Conservation (phyloP, 495 filamentous ascomycete genomes). For the Clohesyomyces aquaticus region DNA sequence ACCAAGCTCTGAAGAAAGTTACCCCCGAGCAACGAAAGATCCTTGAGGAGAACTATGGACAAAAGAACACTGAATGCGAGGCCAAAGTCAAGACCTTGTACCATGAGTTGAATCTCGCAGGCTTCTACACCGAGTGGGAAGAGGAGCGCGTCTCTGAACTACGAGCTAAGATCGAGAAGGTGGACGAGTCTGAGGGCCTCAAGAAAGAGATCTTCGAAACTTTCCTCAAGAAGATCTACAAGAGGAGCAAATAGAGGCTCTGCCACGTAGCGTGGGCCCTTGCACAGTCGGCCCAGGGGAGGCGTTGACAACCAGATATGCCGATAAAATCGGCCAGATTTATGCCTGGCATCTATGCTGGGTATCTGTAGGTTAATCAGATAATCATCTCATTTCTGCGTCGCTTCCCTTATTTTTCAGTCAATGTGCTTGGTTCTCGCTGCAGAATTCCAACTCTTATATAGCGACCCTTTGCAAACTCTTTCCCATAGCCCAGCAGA, state of each 20-base stretch:
- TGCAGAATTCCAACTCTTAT: no score
- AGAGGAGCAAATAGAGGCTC: slow-evolving; percentile 75
- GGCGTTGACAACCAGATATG: no score
- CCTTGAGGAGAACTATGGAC: slow-evolving; percentile 84
- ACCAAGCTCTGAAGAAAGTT: slow-evolving; percentile 81
- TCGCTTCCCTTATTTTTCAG: no score
- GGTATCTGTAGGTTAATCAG: no score
- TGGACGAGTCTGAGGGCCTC: slow-evolving; percentile 84
- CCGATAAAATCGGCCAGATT: no score
- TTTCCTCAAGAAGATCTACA: slow-evolving; percentile 96
- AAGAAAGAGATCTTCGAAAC: slow-evolving; percentile 88
- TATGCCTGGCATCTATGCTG: no score
- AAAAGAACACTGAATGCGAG: slow-evolving; percentile 80
- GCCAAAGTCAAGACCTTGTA: slow-evolving; percentile 84
- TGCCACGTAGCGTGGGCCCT: neutral
- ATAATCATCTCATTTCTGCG: no score
- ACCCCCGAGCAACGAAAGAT: slow-evolving; percentile 79
- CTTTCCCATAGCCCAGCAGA: no score
- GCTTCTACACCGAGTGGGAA: slow-evolving; percentile 84
- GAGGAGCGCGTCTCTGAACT: slow-evolving; percentile 78
- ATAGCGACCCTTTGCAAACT: no score
- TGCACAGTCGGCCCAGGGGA: no score
- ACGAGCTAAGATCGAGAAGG: slow-evolving; percentile 68
- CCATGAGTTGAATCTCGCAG: slow-evolving; percentile 78
- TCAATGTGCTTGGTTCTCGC: no score